Conservation (phyloP, 2,329 filamentous ascomycete species). For the Trichoderma atrobrunneum region DNA sequence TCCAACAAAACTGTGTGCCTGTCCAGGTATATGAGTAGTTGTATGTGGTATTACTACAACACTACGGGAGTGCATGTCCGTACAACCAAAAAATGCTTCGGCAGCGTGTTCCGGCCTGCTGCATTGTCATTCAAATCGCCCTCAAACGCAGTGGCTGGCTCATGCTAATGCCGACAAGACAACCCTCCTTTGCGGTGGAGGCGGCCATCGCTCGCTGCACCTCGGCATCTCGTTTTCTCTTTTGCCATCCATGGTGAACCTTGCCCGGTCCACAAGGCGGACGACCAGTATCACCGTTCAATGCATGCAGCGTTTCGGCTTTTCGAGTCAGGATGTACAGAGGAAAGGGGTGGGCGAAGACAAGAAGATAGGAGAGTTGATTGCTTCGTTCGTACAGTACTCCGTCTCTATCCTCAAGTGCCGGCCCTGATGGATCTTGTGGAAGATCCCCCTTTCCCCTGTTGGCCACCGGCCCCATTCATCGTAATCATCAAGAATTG, state of each 20-base stretch:
- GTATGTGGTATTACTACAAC: background rate
- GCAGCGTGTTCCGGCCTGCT: slow-evolving; percentile 7
- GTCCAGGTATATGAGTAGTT: background rate
- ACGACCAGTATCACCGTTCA: background rate
- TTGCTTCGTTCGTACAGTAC: background rate
- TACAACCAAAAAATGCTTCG: background rate
- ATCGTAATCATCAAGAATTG: background rate
- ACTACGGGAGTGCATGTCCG: background rate
- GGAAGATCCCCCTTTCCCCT: slow-evolving; percentile 1
- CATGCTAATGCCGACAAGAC: background rate
- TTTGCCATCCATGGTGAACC: background rate
- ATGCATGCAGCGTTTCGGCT: background rate
- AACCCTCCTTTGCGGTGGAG: background rate
- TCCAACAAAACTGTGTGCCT: background rate
- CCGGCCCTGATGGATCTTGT: background rate
- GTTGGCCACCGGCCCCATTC: background rate
- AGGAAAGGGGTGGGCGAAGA: background rate
- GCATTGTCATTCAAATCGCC: background rate
- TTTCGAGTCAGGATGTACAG: background rate
- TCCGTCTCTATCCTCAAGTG: background rate
- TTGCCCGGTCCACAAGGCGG: background rate
- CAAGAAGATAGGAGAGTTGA: background rate
- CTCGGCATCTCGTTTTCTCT: background rate
- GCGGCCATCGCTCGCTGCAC: background rate
- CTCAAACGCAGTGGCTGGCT: background rate